Base-by-base conservation (phyloP, 2,329 filamentous ascomycete species). In the Curvularia sp. region DNA sequence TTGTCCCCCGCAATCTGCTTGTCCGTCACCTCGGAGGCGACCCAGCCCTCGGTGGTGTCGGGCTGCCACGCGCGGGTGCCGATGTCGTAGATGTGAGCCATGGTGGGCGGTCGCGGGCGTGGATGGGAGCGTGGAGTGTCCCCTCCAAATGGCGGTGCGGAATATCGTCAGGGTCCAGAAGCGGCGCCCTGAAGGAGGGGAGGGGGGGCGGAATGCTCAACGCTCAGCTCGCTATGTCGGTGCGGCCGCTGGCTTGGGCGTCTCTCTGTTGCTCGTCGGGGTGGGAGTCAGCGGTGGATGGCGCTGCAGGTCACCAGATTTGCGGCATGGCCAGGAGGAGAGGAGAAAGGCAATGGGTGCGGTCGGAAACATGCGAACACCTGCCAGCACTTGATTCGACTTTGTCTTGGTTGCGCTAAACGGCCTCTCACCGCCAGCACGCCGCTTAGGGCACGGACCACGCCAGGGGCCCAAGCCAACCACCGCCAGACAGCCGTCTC, bases 51-150 rank as follows among this genome's bases (percentile, higher is more conserved):
- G 62, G 91, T 91, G 78, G 87, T 83, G 83, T 99, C 95, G 72
- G 95, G 93, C 86, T 98, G 95, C 95, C 95, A 99, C 77, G 93
- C 95, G 86, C 92, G 89, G 74, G 94, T 98, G 76, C 94, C 95
- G 76, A 97, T 88, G 85, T 98, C 93, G 83, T 96, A 98, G 77
- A 87, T 92, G 81, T 96, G 91, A 83, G 92, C 92, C 93, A 97
- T 96, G 65, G 49, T 68, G 66, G 56, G 58, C 38, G 53, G 49
- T 58, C 38, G 51, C 51, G 49, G 52, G 59, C 56, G 31, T 56
- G 20, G 26, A 30, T 33, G 20, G 43, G 80, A 76, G 70, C 59
- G 43, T 28, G 4, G 8, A 22, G 2, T 64, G 57, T 66, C 62
- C 49, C 65, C 63, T 61, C 50, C 52, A 55, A 60, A 61, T 49